phyloP scores from a whole-genome alignment of 176 grass and related monocot genomes.

The Puya raimondii region DNA sequence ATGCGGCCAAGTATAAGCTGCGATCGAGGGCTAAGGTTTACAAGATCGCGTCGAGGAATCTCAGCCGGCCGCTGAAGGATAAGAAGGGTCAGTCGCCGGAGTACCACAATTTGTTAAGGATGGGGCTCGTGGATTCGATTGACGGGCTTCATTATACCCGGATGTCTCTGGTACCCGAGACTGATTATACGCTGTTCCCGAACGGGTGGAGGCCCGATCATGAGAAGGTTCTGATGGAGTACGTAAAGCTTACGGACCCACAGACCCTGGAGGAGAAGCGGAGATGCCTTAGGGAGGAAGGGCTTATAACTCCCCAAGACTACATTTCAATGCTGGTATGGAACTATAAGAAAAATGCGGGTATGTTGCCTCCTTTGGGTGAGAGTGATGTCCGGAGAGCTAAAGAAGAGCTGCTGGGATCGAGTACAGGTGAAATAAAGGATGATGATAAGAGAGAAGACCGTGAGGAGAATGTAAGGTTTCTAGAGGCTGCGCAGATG shows the following conservation, averaged over 20 bases:
- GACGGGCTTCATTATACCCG: constrained; percentile 93
- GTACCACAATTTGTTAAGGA: constrained; percentile 90
- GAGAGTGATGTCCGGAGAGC: constrained; percentile 27
- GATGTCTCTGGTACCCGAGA: constrained; percentile 95
- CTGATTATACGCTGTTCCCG: constrained; percentile 74
- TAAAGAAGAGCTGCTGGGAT: constrained; percentile 36
- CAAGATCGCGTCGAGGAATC: constrained; percentile 95
- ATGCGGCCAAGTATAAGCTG: constrained; percentile 96
- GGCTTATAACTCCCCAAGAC: constrained; percentile 81
- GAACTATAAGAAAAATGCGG: constrained; percentile 94
- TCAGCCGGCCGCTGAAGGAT: constrained; percentile 88
- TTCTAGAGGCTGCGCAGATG: constrained; percentile 30
- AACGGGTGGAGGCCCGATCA: constrained; percentile 71
- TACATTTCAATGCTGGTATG: constrained; percentile 87
- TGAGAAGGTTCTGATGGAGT: constrained; percentile 77
- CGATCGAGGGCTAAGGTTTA: constrained; percentile 97
- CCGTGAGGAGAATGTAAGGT: constrained; percentile 10
- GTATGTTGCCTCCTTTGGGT: constrained; percentile 39
- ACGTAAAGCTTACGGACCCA: constrained; percentile 69
- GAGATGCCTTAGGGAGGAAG: constrained; percentile 62
- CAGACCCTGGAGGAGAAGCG: constrained; percentile 58
- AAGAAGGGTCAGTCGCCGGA: constrained; percentile 92
- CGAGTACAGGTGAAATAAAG: constrained; percentile 32
- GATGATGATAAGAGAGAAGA: constrained; percentile 26
- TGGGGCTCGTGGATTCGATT: constrained; percentile 84